Conservation (phyloP, 495 filamentous ascomycete species). For the Tuber indicum region DNA sequence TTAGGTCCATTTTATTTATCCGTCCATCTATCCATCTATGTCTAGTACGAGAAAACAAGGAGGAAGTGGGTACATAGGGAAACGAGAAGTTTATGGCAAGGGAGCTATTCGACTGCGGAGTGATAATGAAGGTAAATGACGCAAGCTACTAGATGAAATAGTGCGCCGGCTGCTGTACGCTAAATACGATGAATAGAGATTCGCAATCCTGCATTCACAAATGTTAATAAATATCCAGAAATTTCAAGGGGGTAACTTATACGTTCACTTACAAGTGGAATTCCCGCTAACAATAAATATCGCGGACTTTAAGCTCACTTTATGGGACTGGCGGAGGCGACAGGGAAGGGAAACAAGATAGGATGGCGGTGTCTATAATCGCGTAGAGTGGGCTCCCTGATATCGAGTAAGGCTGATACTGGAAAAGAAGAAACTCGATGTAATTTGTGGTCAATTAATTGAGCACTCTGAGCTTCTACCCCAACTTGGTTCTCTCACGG, state of each 20-base stretch:
- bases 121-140: background rate
- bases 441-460: too few relatives aligned
- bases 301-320: background rate
- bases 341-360: too few relatives aligned
- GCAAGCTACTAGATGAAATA: background rate
- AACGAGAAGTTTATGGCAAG: background rate
- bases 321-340: background rate
- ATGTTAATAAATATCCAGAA: too few relatives aligned
- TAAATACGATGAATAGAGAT: background rate
- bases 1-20: too few relatives aligned
- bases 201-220: too few relatives aligned
- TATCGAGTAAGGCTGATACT: too few relatives aligned
- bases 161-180: background rate
- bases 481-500: too few relatives aligned
- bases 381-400: background rate
- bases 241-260: background rate
- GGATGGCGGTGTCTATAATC: background rate
- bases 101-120: background rate
- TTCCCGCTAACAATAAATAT: too few relatives aligned
- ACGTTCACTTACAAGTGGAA: background rate
- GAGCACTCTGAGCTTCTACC: too few relatives aligned
- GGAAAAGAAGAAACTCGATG: too few relatives aligned
- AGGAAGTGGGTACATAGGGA: background rate
- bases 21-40: background rate
- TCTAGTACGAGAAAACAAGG: background rate